phyloP scores from a whole-genome alignment of 1,284 basidiomycete genomes.

The Leucoagaricus sp. region DNA sequence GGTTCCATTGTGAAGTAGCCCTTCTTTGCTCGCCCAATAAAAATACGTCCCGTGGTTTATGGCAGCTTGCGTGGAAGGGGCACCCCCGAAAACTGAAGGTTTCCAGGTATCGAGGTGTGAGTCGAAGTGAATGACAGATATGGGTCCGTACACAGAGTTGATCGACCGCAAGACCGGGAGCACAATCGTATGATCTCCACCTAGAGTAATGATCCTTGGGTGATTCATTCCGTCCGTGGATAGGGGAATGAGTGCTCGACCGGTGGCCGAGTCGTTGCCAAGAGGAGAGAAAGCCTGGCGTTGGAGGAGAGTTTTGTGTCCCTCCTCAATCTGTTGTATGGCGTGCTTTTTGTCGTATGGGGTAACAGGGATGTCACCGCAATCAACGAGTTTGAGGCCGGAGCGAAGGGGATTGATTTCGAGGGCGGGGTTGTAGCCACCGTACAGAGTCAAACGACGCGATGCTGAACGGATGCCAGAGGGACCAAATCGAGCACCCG shows the following conservation, averaged over 20 bases:
- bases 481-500: constrained; percentile 72
- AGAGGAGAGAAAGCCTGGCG: constrained; percentile 60
- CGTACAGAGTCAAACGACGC: constrained; percentile 70
- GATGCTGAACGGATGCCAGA: constrained; percentile 76
- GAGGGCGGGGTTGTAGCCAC: constrained; percentile 76
- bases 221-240: constrained; percentile 57
- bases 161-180: constrained; percentile 55
- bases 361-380: constrained; percentile 67
- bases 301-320: constrained; percentile 63
- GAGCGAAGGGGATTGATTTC: constrained; percentile 66
- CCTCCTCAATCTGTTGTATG: constrained; percentile 72
- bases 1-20: constrained; percentile 53
- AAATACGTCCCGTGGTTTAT: constrained; percentile 81
- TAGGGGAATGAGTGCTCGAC: constrained; percentile 54
- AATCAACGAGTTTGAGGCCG: constrained; percentile 69
- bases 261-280: constrained; percentile 60
- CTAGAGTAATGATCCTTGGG: constrained; percentile 60
- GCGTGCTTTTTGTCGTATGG: constrained; percentile 72
- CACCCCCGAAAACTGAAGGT: no score
- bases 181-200: constrained; percentile 78
- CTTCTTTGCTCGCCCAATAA: constrained; percentile 77
- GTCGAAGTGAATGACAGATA: constrained; percentile 81
- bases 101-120: constrained; percentile 78
- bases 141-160: constrained; percentile 67
- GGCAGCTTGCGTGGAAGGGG: constrained; percentile 61